A percentile compares a stretch with the other conserved stretches of the same genome.
Evolutionary conservation across 2,329 filamentous ascomycete genomes (phyloP).

Genomic region (Coniochaeta hoffmannii): DNA sequence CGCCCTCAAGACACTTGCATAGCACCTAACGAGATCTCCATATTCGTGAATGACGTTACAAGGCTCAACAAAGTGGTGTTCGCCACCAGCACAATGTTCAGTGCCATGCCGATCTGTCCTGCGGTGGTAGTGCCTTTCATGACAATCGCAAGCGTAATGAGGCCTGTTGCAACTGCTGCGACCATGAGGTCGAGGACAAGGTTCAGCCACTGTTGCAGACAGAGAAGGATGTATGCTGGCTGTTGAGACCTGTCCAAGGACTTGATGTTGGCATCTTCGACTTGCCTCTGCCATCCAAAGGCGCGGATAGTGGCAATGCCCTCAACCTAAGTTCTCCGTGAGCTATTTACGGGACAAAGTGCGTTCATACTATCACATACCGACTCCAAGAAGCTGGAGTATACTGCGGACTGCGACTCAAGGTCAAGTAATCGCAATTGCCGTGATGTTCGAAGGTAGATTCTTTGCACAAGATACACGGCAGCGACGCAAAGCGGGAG

Average conservation of each 20-base stretch:
- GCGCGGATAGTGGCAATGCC: conserved; percentile 20
- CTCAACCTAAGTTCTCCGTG: conserved; percentile 25
- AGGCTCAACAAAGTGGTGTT: conserved; percentile 26
- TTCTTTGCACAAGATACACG: conserved; percentile 38
- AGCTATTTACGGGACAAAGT: too few species aligned
- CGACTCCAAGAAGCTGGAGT: not conserved
- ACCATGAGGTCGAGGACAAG: conserved; percentile 42
- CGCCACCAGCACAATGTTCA: conserved; percentile 26
- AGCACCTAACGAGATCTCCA: conserved; percentile 18
- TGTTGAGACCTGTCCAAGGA: conserved; percentile 37
- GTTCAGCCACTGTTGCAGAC: conserved; percentile 44
- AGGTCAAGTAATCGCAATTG: conserved; percentile 49
- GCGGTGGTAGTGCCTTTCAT: conserved; percentile 15
- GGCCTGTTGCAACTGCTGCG: conserved; percentile 33
- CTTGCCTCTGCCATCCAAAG: conserved; percentile 21
- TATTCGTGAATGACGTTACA: conserved; percentile 23
- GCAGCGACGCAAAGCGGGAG: conserved; percentile 35
- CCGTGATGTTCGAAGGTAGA: conserved; percentile 47
- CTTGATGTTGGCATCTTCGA: conserved; percentile 9
- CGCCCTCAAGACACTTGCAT: not conserved
- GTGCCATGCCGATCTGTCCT: conserved; percentile 25
- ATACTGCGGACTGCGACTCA: conserved; percentile 42
- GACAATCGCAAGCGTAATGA: conserved; percentile 19
- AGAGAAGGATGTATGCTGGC: conserved; percentile 41
- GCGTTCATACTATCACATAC: not conserved